Evolutionary conservation across 2,329 filamentous ascomycete genomes (phyloP), one percentile per base, ranked within the genome.

Genomic region (Ophiosphaerella korrae): DNA sequence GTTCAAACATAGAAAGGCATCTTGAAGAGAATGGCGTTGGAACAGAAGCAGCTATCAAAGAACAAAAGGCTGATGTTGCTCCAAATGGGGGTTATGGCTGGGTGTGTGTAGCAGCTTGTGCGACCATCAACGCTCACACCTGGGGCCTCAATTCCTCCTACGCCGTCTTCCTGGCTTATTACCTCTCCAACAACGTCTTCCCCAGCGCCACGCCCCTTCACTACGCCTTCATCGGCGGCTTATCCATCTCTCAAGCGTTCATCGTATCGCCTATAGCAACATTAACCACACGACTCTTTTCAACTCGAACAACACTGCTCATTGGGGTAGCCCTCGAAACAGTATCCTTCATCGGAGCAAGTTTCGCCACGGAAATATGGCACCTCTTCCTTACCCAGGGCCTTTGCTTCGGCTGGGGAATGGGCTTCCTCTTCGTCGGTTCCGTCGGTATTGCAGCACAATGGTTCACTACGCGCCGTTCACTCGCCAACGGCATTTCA

Each of bases 321-420:
- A 73, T 87, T 13, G 89, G 89, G 11, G 80, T 86, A 2, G 68
- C 84, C 1, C 75, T 92, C 40, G 83, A 90, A 68, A 80, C 85
- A 39, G 74, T 78, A 7, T 85, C 84, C 18, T 81, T 92, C 53
- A 82, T 92, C 38, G 84, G 83, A 1, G 88, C 89, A 7, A 88
- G 85, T 12, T 92, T 91, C 61, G 82, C 87, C 0, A 76, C 68
- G 13, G 66, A 83, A 48, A 86, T 90, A 50, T 92, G 88, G 87
- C 89, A 93, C 32, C 79, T 94, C 0, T 86, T 92, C 50, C 80
- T 93, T 0, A 83, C 81, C 5, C 90, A 93, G 67, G 90, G 90
- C 4, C 66, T 92, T 2, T 83, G 85, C 46, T 92, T 93, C 55
- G 90, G 90, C n/a, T 71, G 87, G 18, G 89, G 89, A 3, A 87